Percentiles rank a stretch among this genome's conserved stretches.
Conservation (phyloP, 2,329 filamentous ascomycete genomes). For the Trichoderma atroviride region DNA sequence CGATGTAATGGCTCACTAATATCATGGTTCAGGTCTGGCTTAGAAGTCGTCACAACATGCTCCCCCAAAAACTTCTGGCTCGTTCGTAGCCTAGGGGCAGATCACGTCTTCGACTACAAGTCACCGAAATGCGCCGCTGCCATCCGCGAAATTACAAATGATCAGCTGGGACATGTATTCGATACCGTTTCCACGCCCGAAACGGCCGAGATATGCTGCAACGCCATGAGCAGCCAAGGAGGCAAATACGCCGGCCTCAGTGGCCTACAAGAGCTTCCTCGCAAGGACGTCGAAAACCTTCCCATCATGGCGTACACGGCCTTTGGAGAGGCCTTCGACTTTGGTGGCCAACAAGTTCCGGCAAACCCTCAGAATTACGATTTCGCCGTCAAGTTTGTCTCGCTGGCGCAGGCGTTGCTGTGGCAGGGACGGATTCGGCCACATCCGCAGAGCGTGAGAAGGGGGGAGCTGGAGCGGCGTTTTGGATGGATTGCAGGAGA, state of each 20-base stretch:
- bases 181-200: conserved; percentile 20
- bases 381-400: conserved; percentile 45
- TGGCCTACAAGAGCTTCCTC: conserved; percentile 33
- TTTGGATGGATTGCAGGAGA: conserved; percentile 40
- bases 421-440: conserved; percentile 43
- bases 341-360: conserved; percentile 32
- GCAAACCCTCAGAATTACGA: conserved; percentile 37
- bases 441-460: conserved; percentile 38
- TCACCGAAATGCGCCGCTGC: conserved; percentile 31
- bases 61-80: conserved; percentile 44
- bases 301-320: conserved; percentile 46
- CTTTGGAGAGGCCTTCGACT: conserved; percentile 42
- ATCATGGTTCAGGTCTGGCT: conserved; percentile 37
- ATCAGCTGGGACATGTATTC: conserved; percentile 3
- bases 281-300: conserved; percentile 43
- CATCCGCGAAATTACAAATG: conserved; percentile 30
- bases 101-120: conserved; percentile 52
- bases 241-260: conserved; percentile 48
- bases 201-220: conserved; percentile 37
- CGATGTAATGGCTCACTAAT: not conserved
- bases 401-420: conserved; percentile 39
- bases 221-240: conserved; percentile 36
- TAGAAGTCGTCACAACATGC: conserved; percentile 44
- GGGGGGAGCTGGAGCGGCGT: conserved; percentile 31
- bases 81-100: conserved; percentile 47